These are phyloP conservation scores for Eruca vesicaria DNA, from an alignment of 441 rosid species.

Conservation along the genomic window DNA sequence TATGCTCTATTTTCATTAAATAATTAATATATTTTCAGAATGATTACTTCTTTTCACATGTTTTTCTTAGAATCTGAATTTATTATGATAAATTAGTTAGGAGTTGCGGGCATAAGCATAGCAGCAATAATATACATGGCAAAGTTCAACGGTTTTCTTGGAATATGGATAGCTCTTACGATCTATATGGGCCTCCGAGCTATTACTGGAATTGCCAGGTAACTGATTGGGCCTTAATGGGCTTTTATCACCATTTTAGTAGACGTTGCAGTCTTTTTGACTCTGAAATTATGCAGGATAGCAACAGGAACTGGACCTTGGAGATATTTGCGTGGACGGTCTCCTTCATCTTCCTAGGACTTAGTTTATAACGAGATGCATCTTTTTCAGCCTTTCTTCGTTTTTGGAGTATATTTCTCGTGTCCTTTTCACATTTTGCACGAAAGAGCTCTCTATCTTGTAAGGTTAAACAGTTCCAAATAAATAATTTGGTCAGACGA, in stretches of 20 bases:
- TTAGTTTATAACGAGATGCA: slow-evolving; percentile 1
- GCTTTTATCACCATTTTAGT: not conserved
- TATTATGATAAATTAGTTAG: slow-evolving; percentile 44
- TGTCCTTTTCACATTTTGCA: slow-evolving; percentile 20
- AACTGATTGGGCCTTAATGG: slow-evolving; percentile 9
- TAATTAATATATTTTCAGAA: not conserved
- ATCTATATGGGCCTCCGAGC: slow-evolving; percentile 84
- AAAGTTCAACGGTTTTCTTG: slow-evolving; percentile 64
- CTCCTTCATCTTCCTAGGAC: slow-evolving; percentile 22
- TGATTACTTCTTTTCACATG: not conserved
- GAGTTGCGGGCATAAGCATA: slow-evolving; percentile 68
- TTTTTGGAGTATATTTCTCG: slow-evolving; percentile 11
- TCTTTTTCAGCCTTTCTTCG: not conserved
- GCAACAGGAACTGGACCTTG: slow-evolving; percentile 94
- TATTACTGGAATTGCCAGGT: slow-evolving; percentile 93
- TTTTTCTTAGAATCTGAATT: not conserved
- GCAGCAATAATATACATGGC: slow-evolving; percentile 53
- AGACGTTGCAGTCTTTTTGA: not conserved
- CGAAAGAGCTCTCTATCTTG: not conserved
- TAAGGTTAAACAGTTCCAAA: not conserved
- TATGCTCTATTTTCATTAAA: not conserved
- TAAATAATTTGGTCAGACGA: slow-evolving; percentile 8
- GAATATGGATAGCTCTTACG: slow-evolving; percentile 88
- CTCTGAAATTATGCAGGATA: slow-evolving; percentile 52
- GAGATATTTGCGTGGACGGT: slow-evolving; percentile 49